phyloP scores from a whole-genome alignment of 495 filamentous ascomycete species.

The Penicillium simplicissimum region DNA sequence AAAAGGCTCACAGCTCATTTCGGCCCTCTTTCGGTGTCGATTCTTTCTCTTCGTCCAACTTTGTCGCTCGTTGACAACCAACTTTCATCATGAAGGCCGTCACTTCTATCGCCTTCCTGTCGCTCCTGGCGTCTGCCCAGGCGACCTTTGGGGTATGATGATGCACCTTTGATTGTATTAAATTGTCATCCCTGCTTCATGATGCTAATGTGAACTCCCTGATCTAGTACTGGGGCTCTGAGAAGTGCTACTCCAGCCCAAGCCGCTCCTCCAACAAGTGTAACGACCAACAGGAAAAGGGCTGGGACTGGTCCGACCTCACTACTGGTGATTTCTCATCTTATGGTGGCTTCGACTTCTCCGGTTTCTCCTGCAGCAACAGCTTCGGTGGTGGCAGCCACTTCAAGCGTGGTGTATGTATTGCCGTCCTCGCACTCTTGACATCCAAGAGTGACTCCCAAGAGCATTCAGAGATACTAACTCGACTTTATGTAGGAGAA shows the following conservation, averaged over 20 bases:
- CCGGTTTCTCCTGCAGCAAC: slow-evolving; percentile 65
- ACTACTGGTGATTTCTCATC: slow-evolving; percentile 57
- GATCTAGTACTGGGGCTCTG: slow-evolving; percentile 54
- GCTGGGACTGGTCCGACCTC: slow-evolving; percentile 72
- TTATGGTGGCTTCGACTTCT: slow-evolving; percentile 75
- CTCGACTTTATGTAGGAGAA: slow-evolving; percentile 19
- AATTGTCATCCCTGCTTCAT: slow-evolving; percentile 7
- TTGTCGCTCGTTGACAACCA: slow-evolving; percentile 20
- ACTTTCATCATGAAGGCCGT: slow-evolving; percentile 31
- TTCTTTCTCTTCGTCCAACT: slow-evolving; percentile 1
- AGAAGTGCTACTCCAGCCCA: slow-evolving; percentile 64
- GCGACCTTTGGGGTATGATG: slow-evolving; percentile 32
- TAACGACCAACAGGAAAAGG: slow-evolving; percentile 60
- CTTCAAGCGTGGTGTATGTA: slow-evolving; percentile 47
- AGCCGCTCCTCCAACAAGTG: slow-evolving; percentile 77
- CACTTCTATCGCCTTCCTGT: slow-evolving; percentile 29
- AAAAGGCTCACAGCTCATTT: background rate
- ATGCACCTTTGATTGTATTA: background rate
- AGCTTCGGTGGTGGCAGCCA: slow-evolving; percentile 52
- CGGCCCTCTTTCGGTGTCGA: background rate
- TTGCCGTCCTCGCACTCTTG: slow-evolving; percentile 20
- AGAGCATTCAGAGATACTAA: background rate
- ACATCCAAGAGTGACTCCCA: background rate
- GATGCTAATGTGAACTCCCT: background rate
- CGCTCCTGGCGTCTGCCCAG: slow-evolving; percentile 29